phyloP scores from a whole-genome alignment of 164 flowering plant genomes.

The Santalum album region DNA sequence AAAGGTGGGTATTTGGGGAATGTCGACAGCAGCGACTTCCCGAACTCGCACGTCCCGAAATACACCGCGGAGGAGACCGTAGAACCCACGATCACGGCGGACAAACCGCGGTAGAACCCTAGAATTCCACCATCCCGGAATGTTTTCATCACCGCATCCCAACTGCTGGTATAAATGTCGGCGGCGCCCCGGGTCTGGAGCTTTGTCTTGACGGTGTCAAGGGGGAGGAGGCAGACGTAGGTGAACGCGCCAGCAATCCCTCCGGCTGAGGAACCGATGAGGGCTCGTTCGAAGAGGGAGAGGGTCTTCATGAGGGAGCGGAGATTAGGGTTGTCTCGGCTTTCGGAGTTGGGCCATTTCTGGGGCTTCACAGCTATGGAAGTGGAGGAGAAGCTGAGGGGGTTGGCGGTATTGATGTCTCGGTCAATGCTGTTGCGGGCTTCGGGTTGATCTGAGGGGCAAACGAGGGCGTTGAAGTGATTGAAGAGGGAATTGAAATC shows the following conservation, averaged over 20 bases:
- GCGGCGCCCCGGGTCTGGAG: slow-evolving; percentile 79
- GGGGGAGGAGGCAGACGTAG: slow-evolving; percentile 76
- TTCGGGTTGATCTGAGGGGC: slow-evolving; percentile 13
- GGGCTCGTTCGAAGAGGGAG: slow-evolving; percentile 57
- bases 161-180: slow-evolving; percentile 44
- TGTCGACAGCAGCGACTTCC: slow-evolving; percentile 69
- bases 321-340: slow-evolving; percentile 20
- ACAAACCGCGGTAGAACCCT: slow-evolving; percentile 85
- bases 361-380: slow-evolving; percentile 18
- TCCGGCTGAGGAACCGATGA: slow-evolving; percentile 77
- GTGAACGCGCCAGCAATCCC: slow-evolving; percentile 94
- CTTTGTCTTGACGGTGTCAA: slow-evolving; percentile 91
- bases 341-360: slow-evolving; percentile 23
- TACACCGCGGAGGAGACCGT: slow-evolving; percentile 81
- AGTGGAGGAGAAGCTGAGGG: slow-evolving; percentile 23
- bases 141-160: slow-evolving; percentile 76
- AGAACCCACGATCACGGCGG: slow-evolving; percentile 91
- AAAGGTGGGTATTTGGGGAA: slow-evolving; percentile 45
- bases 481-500: slow-evolving; percentile 27
- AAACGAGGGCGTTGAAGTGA: slow-evolving; percentile 23
- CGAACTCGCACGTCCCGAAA: slow-evolving; percentile 96
- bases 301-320: slow-evolving; percentile 34
- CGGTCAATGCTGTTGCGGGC: slow-evolving; percentile 5
- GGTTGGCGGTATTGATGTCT: not conserved
- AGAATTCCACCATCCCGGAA: slow-evolving; percentile 59